A percentile compares a stretch with the other conserved stretches of the same genome.
Evolutionary conservation across 352 stramenopile species (phyloP).

Genomic region (Pythium periplocum): DNA sequence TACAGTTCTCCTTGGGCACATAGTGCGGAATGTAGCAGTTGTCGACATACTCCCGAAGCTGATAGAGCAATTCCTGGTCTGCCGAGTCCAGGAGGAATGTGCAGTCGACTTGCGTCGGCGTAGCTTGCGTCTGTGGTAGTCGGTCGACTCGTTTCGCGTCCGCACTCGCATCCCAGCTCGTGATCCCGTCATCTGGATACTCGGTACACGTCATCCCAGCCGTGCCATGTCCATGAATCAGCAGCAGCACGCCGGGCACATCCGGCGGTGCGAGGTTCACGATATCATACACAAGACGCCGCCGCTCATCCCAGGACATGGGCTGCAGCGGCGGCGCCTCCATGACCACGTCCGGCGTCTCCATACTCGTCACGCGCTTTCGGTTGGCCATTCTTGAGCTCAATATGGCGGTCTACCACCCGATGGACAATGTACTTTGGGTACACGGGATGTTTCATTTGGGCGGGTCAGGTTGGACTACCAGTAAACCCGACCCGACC

Average conservation of each 20-base stretch:
- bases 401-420: neutral
- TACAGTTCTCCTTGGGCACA: slow-evolving; percentile 69
- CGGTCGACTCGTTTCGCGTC: slow-evolving; percentile 8
- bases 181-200: slow-evolving; percentile 13
- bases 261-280: slow-evolving; percentile 63
- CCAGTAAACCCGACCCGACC: no score
- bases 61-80: slow-evolving; percentile 38
- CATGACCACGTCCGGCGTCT: neutral
- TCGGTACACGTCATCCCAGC: slow-evolving; percentile 9
- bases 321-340: neutral
- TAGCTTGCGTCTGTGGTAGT: slow-evolving; percentile 6
- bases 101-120: slow-evolving; percentile 47
- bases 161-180: slow-evolving; percentile 20
- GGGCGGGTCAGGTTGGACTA: no score
- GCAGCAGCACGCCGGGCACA: slow-evolving; percentile 51
- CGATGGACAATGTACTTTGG: no score
- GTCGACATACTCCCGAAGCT: slow-evolving; percentile 72
- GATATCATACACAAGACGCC: slow-evolving; percentile 58
- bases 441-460: no score
- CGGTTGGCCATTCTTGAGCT: slow-evolving; percentile 19
- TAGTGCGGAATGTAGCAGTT: slow-evolving; percentile 74
- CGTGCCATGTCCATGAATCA: slow-evolving; percentile 28
- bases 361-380: neutral
- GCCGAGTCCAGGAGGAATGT: slow-evolving; percentile 58
- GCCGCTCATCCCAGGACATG: slow-evolving; percentile 68